Base-by-base conservation (phyloP, 108 stramenopile species). In the Bacterosira constricta region DNA sequence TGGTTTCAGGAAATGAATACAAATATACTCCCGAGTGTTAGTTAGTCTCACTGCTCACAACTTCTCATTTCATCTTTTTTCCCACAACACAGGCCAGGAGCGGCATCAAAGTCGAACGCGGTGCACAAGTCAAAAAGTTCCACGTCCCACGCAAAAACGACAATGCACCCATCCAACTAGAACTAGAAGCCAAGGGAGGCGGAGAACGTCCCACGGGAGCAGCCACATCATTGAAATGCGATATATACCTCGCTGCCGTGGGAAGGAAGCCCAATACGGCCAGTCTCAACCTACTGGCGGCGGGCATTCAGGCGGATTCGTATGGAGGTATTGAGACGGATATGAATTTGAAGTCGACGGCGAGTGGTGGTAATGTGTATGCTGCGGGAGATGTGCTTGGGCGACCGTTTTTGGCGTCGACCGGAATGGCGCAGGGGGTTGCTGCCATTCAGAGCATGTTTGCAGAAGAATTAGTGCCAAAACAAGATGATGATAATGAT, bases 321-420 rank as follows among this genome's bases (percentile, higher is more conserved):
- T 90, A 86, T 66, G 92, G 92, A 29, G 89, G 89, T 8, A 82
- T 93, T 35, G 50, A 60, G 51, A 89, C 89, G 3, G 89, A 89
- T 62, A 63, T 71, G 17, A 35, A 62, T n/a, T 54, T 90, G 51
- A 70, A 79, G 39, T 71, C 84, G 1, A 87, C 82, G 10, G 75
- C 84, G 27, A 66, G 63, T 10, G 73, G 59, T 4, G 72, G 75
- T 10, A 87, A 87, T 64, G 88, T 94, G 1, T 94, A 84, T 73
- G 92, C 88, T 26, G 92, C 92, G 5, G 92, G 92, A 23, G 92
- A 94, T 80, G 88, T 90, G 11, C 20, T 94, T 26, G 92, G 90
- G 3, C 67, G 92, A 15, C 92, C 92, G 0, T 90, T 90, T 51
- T 63, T 94, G 18, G 92, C 92, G 6, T 86, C 86, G 4, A 94